Evolutionary conservation across 169 alveolate genomes (phyloP).

Genomic region (Eimeria falciformis): DNA sequence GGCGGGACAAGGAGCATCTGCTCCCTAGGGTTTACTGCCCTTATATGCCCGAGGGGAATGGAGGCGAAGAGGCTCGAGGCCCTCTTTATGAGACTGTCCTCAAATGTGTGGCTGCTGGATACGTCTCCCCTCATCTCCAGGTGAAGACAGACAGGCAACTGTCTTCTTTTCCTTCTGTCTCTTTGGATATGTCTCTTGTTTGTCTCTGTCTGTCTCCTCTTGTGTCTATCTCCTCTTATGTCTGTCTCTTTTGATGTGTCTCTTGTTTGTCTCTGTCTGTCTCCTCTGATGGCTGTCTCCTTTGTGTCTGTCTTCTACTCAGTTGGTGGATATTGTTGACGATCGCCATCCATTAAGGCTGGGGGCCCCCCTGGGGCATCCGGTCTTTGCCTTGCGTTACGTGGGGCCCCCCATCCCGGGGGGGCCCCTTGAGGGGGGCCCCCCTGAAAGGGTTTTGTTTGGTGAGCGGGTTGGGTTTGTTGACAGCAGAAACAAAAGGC

Average conservation of each 20-base stretch:
- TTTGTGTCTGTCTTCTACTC: not conserved
- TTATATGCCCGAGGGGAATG: not conserved
- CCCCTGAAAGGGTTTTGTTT: not conserved
- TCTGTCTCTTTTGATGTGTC: not conserved
- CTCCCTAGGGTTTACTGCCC: not conserved
- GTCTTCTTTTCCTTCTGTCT: not conserved
- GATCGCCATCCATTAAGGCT: conserved; percentile 82
- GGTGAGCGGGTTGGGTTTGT: conserved; percentile 2
- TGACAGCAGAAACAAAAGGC: not conserved
- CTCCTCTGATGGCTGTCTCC: not conserved
- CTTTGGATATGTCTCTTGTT: not conserved
- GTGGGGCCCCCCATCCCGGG: conserved; percentile 64
- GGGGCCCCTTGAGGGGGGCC: not conserved
- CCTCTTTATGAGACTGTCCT: not conserved
- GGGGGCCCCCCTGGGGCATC: conserved; percentile 78
- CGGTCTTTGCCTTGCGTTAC: conserved; percentile 50
- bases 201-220: not conserved
- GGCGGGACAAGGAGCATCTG: not conserved
- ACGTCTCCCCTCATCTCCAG: not conserved
- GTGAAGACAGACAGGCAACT: not conserved
- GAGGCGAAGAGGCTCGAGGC: not conserved
- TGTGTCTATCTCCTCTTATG: not conserved
- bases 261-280: not conserved
- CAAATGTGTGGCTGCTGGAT: not conserved
- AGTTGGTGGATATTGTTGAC: conserved; percentile 73